Conservation (phyloP, 805 yeast species). For the Pichia cabralensis region DNA sequence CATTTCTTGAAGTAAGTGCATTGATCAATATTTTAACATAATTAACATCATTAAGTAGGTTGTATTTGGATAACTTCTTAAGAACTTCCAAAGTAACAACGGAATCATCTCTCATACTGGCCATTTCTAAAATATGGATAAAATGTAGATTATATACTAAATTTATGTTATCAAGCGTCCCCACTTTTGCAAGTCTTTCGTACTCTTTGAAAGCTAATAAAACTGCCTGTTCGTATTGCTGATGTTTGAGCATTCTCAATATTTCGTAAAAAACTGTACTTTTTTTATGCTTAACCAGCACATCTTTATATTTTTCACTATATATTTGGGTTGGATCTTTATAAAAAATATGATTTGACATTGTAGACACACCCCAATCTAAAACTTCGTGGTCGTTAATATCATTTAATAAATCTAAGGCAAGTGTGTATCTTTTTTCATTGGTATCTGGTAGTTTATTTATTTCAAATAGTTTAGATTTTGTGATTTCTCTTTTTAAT, state of each 20-base stretch:
- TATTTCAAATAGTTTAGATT: no score
- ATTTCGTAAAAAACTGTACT: slow-evolving; percentile 14
- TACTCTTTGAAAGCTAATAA: slow-evolving; percentile 7
- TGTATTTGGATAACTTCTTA: no score
- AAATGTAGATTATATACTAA: no score
- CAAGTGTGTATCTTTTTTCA: no score
- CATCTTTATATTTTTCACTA: slow-evolving; percentile 9
- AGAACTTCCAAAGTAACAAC: no score
- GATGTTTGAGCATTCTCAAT: slow-evolving; percentile 9
- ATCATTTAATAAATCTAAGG: no score
- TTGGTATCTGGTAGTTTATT: no score
- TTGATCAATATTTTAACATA: neutral
- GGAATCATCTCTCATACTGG: slow-evolving; percentile 17
- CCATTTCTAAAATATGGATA: slow-evolving; percentile 12
- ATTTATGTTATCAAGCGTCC: no score
- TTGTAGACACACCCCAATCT: slow-evolving; percentile 5
- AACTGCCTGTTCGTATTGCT: slow-evolving; percentile 18
- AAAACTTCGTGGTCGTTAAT: no score
- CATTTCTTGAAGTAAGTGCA: neutral
- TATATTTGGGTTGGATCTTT: slow-evolving; percentile 6
- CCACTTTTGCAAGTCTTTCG: neutral
- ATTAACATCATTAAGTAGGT: no score
- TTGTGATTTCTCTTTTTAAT: no score
- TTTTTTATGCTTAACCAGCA: slow-evolving; percentile 4
- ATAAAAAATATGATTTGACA: slow-evolving; percentile 11